phyloP scores from a whole-genome alignment of 2,329 filamentous ascomycete genomes.

The Seiridium cupressi region DNA sequence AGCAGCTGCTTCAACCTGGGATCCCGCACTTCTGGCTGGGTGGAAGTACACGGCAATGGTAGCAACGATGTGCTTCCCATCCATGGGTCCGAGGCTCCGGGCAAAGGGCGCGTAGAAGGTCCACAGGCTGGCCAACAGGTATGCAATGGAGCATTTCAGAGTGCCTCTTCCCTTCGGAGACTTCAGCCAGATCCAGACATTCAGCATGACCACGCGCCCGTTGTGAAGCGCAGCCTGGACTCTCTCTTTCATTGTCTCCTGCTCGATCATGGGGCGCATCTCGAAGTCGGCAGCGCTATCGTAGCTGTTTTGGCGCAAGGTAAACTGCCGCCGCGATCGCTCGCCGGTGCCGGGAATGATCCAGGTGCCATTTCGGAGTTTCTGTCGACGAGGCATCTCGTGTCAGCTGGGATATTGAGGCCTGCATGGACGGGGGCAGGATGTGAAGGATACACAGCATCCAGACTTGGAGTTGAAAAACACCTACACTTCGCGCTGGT shows the following conservation, averaged over 20 bases:
- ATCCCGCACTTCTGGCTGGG: constrained; percentile 79
- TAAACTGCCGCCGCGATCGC: constrained; percentile 77
- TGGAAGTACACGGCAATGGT: constrained; percentile 96
- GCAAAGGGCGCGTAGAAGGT: constrained; percentile 79
- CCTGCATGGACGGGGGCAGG: constrained; percentile 1
- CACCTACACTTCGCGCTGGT: constrained; percentile 11
- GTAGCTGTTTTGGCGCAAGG: constrained; percentile 54
- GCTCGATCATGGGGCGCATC: constrained; percentile 31
- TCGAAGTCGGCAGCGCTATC: constrained; percentile 34
- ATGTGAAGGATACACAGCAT: not conserved
- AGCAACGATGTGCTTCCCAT: constrained; percentile 91
- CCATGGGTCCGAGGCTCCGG: constrained; percentile 73
- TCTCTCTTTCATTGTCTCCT: constrained; percentile 34
- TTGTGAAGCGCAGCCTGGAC: constrained; percentile 33
- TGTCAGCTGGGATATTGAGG: constrained; percentile 30
- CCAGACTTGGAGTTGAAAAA: not conserved
- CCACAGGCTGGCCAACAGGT: constrained; percentile 79
- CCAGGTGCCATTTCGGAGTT: constrained; percentile 82
- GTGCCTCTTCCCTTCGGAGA: constrained; percentile 77
- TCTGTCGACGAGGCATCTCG: constrained; percentile 54
- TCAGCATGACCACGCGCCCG: constrained; percentile 33
- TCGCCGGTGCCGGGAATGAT: constrained; percentile 85
- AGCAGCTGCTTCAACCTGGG: constrained; percentile 82
- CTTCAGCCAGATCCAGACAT: constrained; percentile 57
- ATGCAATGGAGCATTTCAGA: constrained; percentile 88